Evolutionary conservation across 2,329 filamentous ascomycete species (phyloP).

Genomic region (Didymella sp.): DNA sequence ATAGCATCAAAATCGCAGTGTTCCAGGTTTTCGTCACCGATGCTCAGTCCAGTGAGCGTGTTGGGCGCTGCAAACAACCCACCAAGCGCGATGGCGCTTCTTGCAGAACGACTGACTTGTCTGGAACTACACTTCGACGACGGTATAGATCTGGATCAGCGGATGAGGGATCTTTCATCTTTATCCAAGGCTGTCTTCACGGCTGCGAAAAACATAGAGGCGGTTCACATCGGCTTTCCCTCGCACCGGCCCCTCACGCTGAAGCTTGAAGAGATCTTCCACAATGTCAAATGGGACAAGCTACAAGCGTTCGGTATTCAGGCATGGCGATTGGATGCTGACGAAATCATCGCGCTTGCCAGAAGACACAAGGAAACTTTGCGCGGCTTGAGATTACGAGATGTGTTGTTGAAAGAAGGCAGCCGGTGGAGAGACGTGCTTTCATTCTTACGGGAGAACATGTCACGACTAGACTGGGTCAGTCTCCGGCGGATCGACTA

Average conservation of each 20-base stretch:
- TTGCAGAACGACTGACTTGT: conserved; percentile 66
- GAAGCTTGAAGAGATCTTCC: conserved; percentile 67
- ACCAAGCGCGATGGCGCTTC: conserved; percentile 56
- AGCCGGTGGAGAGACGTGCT: conserved; percentile 69
- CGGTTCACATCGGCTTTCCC: conserved; percentile 70
- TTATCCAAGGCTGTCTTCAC: conserved; percentile 66
- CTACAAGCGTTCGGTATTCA: conserved; percentile 70
- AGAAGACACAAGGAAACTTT: conserved; percentile 63
- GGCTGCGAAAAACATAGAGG: conserved; percentile 65
- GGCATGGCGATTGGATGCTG: conserved; percentile 66
- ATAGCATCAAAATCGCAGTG: conserved; percentile 63
- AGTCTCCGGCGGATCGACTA: conserved; percentile 69
- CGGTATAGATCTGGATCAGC: conserved; percentile 61
- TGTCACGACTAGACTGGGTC: conserved; percentile 66
- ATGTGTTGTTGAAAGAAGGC: conserved; percentile 66
- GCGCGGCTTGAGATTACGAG: conserved; percentile 65
- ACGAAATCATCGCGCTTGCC: conserved; percentile 66
- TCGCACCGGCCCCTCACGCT: conserved; percentile 63
- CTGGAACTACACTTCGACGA: conserved; percentile 70
- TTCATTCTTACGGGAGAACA: conserved; percentile 61
- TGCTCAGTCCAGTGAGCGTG: conserved; percentile 67
- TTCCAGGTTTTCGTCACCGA: conserved; percentile 67
- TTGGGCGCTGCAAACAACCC: conserved; percentile 58
- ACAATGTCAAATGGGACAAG: conserved; percentile 66
- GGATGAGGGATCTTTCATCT: conserved; percentile 64